These are phyloP conservation scores for Steccherinum ochraceum DNA, from an alignment of 768 basidiomycete genomes.

Conservation along the genomic window DNA sequence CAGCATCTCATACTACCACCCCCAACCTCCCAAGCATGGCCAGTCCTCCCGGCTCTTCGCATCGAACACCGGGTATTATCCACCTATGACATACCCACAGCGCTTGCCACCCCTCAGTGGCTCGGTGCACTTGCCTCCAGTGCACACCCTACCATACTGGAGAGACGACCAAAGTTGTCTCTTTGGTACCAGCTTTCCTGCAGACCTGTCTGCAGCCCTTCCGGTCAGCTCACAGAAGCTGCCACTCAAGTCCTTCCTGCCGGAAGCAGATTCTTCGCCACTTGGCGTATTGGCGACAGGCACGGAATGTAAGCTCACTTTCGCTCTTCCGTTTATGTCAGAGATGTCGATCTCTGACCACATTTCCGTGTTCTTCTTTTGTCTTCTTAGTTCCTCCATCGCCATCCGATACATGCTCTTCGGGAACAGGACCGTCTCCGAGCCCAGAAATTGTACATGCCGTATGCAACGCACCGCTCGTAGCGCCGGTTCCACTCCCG, in stretches of 20 bases:
- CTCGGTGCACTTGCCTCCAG: too few species aligned
- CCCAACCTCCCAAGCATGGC: neutral
- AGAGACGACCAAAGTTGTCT: neutral
- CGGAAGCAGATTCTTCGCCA: neutral
- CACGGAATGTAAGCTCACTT: neutral
- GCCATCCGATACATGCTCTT: conserved; percentile 27
- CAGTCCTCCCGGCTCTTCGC: neutral
- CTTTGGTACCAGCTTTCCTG: neutral
- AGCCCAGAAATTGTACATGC: conserved; percentile 33
- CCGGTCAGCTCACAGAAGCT: neutral
- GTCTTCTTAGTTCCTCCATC: conserved; percentile 33
- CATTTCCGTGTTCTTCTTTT: neutral
- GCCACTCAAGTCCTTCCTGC: neutral
- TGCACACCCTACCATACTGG: neutral
- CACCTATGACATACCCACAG: neutral
- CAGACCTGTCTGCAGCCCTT: neutral
- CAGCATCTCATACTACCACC: neutral
- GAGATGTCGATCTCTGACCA: neutral
- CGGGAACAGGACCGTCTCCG: conserved; percentile 22
- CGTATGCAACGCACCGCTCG: conserved; percentile 60
- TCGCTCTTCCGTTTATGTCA: neutral
- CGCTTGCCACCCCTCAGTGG: neutral
- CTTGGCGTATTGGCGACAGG: neutral
- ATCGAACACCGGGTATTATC: neutral
- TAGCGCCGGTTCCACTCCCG: conserved; percentile 63